Percentiles rank a stretch among this genome's conserved stretches.
These are phyloP conservation scores for Quercus rubra DNA, from an alignment of 306 rosid genomes.

Conservation along the genomic window DNA sequence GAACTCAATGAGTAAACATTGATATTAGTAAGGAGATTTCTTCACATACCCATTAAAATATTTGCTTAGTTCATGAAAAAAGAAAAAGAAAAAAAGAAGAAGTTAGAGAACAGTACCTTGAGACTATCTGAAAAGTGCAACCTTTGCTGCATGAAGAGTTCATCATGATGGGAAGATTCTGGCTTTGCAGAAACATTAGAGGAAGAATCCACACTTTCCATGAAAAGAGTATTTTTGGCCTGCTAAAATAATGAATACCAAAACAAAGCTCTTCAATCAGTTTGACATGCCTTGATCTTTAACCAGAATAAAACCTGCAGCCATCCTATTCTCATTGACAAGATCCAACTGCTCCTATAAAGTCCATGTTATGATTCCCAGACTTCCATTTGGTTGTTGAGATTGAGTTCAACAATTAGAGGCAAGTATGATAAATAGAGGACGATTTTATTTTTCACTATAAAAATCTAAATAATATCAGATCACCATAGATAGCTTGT, in stretches of 20 bases:
- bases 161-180: slow-evolving; percentile 37
- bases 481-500: too few relatives aligned
- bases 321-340: too few relatives aligned
- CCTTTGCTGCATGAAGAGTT: slow-evolving; percentile 40
- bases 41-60: background rate
- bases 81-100: background rate
- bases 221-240: background rate
- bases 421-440: too few relatives aligned
- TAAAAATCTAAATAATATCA: too few relatives aligned
- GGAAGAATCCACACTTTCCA: slow-evolving; percentile 18
- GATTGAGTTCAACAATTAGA: too few relatives aligned
- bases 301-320: background rate
- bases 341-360: background rate
- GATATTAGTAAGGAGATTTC: background rate
- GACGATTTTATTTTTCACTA: too few relatives aligned
- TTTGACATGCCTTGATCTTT: background rate
- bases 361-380: background rate
- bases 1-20: background rate
- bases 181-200: slow-evolving; percentile 14
- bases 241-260: background rate
- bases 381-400: too few relatives aligned
- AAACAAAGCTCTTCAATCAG: background rate
- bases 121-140: slow-evolving; percentile 35
- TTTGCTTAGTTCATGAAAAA: background rate
- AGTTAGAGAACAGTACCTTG: slow-evolving; percentile 11